These are phyloP conservation scores for Gamsiella multidivaricata DNA, from an alignment of 192 early-diverging fungal genomes.

Conservation along the genomic window DNA sequence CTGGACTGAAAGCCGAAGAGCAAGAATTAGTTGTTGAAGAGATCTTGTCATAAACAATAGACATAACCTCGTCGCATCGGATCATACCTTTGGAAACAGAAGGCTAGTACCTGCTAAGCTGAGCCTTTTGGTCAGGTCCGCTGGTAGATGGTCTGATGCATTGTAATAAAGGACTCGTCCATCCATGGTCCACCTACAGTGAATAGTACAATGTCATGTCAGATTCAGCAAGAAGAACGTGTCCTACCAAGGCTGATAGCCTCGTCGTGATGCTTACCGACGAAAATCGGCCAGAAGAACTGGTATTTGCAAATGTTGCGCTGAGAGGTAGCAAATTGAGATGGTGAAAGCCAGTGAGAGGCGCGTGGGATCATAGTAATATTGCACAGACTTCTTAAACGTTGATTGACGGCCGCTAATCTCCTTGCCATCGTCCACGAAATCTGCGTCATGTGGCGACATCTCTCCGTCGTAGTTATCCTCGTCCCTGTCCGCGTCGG, in stretches of 20 bases:
- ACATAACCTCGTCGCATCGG: too few species aligned
- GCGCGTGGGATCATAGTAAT: neutral
- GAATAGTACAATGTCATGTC: neutral
- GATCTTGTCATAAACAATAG: too few species aligned
- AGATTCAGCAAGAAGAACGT: too few species aligned
- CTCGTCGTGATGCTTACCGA: slow-evolving; percentile 17
- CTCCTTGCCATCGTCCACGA: too few species aligned
- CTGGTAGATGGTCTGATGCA: slow-evolving; percentile 3
- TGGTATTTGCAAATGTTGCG: slow-evolving; percentile 32
- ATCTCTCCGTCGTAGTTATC: too few species aligned
- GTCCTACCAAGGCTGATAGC: too few species aligned
- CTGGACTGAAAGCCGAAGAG: neutral
- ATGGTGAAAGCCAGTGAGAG: slow-evolving; percentile 4
- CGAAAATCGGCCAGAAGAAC: slow-evolving; percentile 39
- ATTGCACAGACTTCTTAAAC: too few species aligned
- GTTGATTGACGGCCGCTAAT: too few species aligned
- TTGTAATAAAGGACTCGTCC: slow-evolving; percentile 24
- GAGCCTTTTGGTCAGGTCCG: slow-evolving; percentile 8
- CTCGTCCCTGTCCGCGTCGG: neutral
- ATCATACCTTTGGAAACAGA: too few species aligned
- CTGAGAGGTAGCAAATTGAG: slow-evolving; percentile 26
- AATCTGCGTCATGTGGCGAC: too few species aligned
- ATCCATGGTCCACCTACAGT: slow-evolving; percentile 28
- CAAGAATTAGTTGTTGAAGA: neutral
- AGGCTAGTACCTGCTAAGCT: neutral